Conservation (phyloP, 345 rosid species). For the Citrus hindsii region DNA sequence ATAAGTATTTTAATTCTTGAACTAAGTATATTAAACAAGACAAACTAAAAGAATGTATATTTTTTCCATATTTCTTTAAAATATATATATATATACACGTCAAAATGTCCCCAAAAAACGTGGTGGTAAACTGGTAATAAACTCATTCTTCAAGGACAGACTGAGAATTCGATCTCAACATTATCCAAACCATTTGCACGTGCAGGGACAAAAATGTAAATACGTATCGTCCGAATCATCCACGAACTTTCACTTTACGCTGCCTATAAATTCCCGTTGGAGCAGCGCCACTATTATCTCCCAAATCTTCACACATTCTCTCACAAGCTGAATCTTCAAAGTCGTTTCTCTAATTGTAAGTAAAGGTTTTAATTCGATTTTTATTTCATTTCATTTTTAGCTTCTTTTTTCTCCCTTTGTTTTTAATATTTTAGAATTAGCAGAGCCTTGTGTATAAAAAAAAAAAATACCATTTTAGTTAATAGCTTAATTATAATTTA, state of each 20-base stretch:
- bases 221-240: not conserved
- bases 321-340: slow-evolving; percentile 7
- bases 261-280: slow-evolving; percentile 28
- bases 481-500: not conserved
- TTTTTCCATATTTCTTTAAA: too few relatives aligned
- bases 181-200: slow-evolving; percentile 15
- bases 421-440: slow-evolving; percentile 25
- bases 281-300: not conserved
- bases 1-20: too few relatives aligned
- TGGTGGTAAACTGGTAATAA: not conserved
- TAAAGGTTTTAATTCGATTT: slow-evolving; percentile 6
- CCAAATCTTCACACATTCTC: slow-evolving; percentile 9
- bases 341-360: slow-evolving; percentile 29
- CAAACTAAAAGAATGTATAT: too few relatives aligned
- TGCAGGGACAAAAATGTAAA: slow-evolving; percentile 31
- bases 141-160: not conserved
- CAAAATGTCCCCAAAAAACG: too few relatives aligned
- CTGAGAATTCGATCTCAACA: not conserved
- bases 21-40: too few relatives aligned
- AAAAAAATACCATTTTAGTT: not conserved
- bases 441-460: slow-evolving; percentile 23
- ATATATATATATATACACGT: too few relatives aligned
- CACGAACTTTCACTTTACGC: slow-evolving; percentile 20
- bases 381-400: not conserved
- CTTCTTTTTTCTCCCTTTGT: slow-evolving; percentile 17